Base-by-base conservation (phyloP, 1,284 basidiomycete genomes). In the Microbotryomycetes sp. region DNA sequence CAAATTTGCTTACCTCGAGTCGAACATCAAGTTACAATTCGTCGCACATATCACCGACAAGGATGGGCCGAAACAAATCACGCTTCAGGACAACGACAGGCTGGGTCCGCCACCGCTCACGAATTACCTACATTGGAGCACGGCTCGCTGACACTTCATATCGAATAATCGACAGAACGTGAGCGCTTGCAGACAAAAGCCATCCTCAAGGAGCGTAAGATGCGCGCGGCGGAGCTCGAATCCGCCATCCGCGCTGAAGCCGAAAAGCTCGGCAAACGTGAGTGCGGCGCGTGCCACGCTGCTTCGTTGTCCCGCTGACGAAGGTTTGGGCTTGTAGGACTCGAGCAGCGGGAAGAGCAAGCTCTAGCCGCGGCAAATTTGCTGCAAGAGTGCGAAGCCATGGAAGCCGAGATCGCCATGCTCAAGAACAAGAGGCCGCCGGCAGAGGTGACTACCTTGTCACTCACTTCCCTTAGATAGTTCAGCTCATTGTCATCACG, bases 1-100 rank as follows among this genome's bases (percentile, higher is more conserved):
- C 57, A 68, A 68, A 53, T 66, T 68, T 28, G 66, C 66, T 24
- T 68, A 66, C 54, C 59, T 68, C 46, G 66, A 68, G 27, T 61
- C 64, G 46, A 63, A 61, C 49, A 62, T 60, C 51, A 61, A 63
- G 23, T 57, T 66, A 21, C 59, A 59, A 24, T 66, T 68, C 29
- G 29, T 60, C 27, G 55, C 48, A 9, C 64, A 68, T 41, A 48
- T 68, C 45, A 48, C 61, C 15, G 57, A 60, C 9, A 29, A 56
- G 0, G 60, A 59, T 28, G 52, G 60, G 26, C 54, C 52, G 9
- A 15, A 26, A 3, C 5, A 24, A 6, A 57, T 68, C 47, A 24
- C 57, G 24, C 52, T 63, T 21, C 61, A 61, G 29, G 59, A 53
- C 1, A 68, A 64, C 35, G 59, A 57, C 28, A 21, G 53, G 2